These are phyloP conservation scores for Datura wrightii DNA, from an alignment of 257 asterid genomes.

Conservation along the genomic window DNA sequence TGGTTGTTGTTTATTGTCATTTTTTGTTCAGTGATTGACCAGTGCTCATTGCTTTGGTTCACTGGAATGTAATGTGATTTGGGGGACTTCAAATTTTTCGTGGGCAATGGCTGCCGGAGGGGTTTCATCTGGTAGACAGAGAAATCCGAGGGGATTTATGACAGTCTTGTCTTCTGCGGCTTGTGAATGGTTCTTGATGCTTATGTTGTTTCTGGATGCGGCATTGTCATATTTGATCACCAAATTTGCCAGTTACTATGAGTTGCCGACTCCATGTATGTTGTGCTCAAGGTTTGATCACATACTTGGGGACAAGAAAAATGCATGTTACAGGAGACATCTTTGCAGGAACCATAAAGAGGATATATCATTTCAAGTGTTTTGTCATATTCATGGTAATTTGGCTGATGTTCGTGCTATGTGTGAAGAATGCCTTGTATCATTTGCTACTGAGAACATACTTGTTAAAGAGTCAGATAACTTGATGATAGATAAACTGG, in stretches of 20 bases:
- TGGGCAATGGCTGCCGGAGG: slow-evolving; percentile 59
- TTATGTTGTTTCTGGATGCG: slow-evolving; percentile 67
- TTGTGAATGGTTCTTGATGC: slow-evolving; percentile 87
- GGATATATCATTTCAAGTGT: slow-evolving; percentile 69
- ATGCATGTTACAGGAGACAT: slow-evolving; percentile 50
- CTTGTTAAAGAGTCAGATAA: slow-evolving; percentile 48
- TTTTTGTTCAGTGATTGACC: slow-evolving; percentile 36
- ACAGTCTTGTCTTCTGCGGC: slow-evolving; percentile 73
- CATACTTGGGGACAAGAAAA: slow-evolving; percentile 50
- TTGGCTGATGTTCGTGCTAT: slow-evolving; percentile 61
- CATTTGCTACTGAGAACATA: slow-evolving; percentile 46
- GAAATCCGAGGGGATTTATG: slow-evolving; percentile 53
- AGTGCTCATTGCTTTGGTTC: slow-evolving; percentile 37
- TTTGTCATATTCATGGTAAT: slow-evolving; percentile 62
- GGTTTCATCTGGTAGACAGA: slow-evolving; percentile 48
- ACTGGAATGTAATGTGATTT: slow-evolving; percentile 47
- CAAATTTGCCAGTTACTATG: slow-evolving; percentile 66
- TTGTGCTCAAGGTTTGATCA: slow-evolving; percentile 73
- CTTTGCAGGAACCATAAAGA: slow-evolving; percentile 66
- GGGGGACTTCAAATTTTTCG: slow-evolving; percentile 34
- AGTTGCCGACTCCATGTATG: slow-evolving; percentile 66
- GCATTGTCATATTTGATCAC: slow-evolving; percentile 59
- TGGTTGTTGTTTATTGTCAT: neutral
- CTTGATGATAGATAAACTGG: slow-evolving; percentile 56
- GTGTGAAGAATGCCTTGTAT: slow-evolving; percentile 78